Base-by-base conservation (phyloP, 163 green algal genomes). In the Volvox carteri region DNA sequence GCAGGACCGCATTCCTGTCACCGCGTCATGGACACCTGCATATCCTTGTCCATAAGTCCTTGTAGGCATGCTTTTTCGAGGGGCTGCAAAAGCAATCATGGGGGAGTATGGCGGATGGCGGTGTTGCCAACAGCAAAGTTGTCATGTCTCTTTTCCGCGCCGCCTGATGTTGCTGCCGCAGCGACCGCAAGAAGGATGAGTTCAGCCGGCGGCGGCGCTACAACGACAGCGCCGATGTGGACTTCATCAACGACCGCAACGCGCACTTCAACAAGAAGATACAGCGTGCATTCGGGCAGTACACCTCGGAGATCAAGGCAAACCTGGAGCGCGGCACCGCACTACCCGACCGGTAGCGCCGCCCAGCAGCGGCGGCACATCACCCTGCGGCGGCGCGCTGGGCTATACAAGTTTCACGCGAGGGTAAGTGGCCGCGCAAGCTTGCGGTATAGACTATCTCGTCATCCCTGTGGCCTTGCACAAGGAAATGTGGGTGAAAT, bases 161-260 rank as follows among this genome's bases (percentile, higher is more conserved):
- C 48, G 48, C 48, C 23, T 39, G 60, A 4, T 39, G 60, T 7
- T 72, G 60, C 37, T 39, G 3, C 78, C 80, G 14, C 85, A 92
- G 89, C 50, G 85, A 92, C 67, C 74, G 85, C 39, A 92, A 92
- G 85, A 78, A 90, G 19, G 80, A 84, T 7, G 89, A 92, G 37
- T 95, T 92, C 93, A 93, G 89, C 83, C 86, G 94, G 33, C 92
- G 93, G 11, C 90, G 94, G 33, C 68, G 73, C 6, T 87, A 91
- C 78, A 86, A 84, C 58, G 83, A 95, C 85, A 84, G 88, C 72
- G 75, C 95, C 77, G 97, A 99, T 88, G 95, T 99, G 30, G 97
- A 99, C 93, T 97, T 95, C 92, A 99, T 99, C 95, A 99, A 99
- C 93, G 91, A 97, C 42, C 93, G 96, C 86, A 99, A 99, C 88